These are phyloP conservation scores for Bolboschoenoplectus hybrid DNA, from an alignment of 202 grass and related monocot genomes.

Conservation along the genomic window DNA sequence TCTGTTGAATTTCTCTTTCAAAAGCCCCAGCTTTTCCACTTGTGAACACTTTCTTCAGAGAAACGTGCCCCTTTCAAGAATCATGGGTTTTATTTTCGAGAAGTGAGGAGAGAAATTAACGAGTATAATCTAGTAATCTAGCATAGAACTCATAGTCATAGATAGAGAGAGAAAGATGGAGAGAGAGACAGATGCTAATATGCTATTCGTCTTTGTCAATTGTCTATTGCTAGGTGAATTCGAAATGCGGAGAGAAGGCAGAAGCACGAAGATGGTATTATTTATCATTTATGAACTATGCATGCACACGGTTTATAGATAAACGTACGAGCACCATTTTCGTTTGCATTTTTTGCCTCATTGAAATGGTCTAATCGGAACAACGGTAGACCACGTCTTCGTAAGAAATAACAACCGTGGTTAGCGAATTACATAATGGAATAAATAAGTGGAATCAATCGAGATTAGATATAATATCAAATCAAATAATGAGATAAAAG, in stretches of 20 bases:
- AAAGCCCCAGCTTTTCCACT: too few relatives aligned
- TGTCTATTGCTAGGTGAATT: background rate
- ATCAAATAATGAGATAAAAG: background rate
- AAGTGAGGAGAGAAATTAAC: too few relatives aligned
- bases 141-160: too few relatives aligned
- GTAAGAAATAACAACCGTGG: background rate
- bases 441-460: too few relatives aligned
- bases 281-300: background rate
- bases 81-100: too few relatives aligned
- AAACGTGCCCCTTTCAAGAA: too few relatives aligned
- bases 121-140: background rate
- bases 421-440: background rate
- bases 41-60: too few relatives aligned
- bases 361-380: background rate
- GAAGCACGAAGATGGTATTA: constrained; percentile 9
- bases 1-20: background rate
- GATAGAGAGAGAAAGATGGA: background rate
- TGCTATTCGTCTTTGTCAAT: too few relatives aligned
- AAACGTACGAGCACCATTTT: background rate
- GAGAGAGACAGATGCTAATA: background rate
- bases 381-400: background rate
- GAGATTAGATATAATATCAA: background rate
- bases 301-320: background rate
- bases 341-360: background rate
- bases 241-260: background rate